Conservation (phyloP, 192 early-diverging fungal genomes). For the Entophlyctis luteolus region DNA sequence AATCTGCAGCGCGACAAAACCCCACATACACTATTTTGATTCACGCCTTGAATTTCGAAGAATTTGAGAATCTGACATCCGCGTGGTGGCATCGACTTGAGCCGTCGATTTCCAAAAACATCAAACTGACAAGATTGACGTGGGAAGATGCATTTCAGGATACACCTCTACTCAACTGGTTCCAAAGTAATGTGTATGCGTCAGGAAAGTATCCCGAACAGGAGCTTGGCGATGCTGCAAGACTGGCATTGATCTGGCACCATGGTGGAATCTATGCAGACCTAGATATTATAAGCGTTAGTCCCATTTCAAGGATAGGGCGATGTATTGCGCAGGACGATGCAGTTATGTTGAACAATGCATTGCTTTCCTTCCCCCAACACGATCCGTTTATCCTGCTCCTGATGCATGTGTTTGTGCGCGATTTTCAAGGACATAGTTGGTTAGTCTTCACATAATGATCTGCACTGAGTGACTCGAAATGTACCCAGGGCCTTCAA, state of each 20-base stretch:
- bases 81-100: neutral
- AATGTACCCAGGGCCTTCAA: no score
- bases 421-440: slow-evolving; percentile 23
- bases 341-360: slow-evolving; percentile 27
- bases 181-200: neutral
- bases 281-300: slow-evolving; percentile 36
- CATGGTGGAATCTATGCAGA: slow-evolving; percentile 33
- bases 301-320: slow-evolving; percentile 17
- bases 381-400: slow-evolving; percentile 16
- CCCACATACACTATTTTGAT: slow-evolving; percentile 24
- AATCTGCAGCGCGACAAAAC: slow-evolving; percentile 29
- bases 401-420: slow-evolving; percentile 38
- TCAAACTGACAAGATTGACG: slow-evolving; percentile 3
- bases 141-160: slow-evolving; percentile 16
- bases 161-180: slow-evolving; percentile 35
- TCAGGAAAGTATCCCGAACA: slow-evolving; percentile 26
- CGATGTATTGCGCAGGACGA: slow-evolving; percentile 27
- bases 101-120: neutral
- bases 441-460: no score
- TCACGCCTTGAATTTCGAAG: slow-evolving; percentile 14
- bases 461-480: no score
- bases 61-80: slow-evolving; percentile 10
- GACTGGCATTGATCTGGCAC: slow-evolving; percentile 26
- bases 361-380: slow-evolving; percentile 27
- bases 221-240: slow-evolving; percentile 35